Evolutionary conservation across 176 grass and related monocot genomes (phyloP).

Genomic region (Poa annua): DNA sequence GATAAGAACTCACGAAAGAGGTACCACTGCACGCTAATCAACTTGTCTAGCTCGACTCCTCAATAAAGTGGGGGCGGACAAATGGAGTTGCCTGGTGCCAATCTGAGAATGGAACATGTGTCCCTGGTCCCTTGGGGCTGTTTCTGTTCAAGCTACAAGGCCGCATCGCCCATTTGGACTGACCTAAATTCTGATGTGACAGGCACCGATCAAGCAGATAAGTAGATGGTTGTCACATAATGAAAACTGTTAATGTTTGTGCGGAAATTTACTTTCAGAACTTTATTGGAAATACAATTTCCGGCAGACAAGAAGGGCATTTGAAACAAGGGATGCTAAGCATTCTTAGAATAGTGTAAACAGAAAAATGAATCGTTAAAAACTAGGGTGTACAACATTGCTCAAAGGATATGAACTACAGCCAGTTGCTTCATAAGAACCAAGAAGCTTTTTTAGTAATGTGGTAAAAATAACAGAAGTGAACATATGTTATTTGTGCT

Average conservation of each 20-base stretch:
- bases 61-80: slow-evolving; percentile 11
- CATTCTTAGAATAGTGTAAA: slow-evolving; percentile 8
- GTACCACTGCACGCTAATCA: slow-evolving; percentile 38
- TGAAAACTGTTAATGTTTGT: background rate
- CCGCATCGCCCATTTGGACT: background rate
- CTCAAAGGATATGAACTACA: background rate
- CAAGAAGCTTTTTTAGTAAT: slow-evolving; percentile 2
- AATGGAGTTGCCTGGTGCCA: slow-evolving; percentile 35
- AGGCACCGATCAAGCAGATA: slow-evolving; percentile 3
- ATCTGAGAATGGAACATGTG: slow-evolving; percentile 15
- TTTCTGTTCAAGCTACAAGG: background rate
- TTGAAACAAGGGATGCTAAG: background rate
- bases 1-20: slow-evolving; percentile 30
- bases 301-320: background rate
- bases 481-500: slow-evolving; percentile 43
- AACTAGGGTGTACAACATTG: slow-evolving; percentile 3
- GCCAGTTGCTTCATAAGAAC: background rate
- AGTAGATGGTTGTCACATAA: background rate
- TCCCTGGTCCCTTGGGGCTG: background rate
- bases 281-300: background rate
- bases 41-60: background rate
- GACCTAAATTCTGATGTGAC: slow-evolving; percentile 45
- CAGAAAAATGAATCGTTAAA: background rate
- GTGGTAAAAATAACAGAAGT: background rate
- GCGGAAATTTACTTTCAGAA: background rate